Conservation (phyloP, 371 early-diverging fungal genomes). For the Funneliformis caledonium region DNA sequence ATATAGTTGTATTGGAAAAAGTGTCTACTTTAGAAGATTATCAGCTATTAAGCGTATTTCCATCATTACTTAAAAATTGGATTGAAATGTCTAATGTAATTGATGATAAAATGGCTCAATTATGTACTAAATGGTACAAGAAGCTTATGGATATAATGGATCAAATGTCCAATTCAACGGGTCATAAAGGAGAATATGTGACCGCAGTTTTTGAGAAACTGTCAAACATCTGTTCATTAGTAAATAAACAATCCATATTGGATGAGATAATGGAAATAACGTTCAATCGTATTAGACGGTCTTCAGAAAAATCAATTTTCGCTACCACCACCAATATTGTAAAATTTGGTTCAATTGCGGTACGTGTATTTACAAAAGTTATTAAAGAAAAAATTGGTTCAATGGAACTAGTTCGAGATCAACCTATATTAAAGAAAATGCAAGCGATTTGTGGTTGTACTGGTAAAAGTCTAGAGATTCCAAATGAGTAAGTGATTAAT, state of each 20-base stretch:
- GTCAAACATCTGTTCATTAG: constrained; percentile 1
- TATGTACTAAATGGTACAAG: constrained; percentile 27
- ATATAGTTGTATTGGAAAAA: not conserved
- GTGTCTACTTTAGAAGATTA: not conserved
- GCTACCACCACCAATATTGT: not conserved
- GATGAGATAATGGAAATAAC: constrained; percentile 5
- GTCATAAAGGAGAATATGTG: not conserved
- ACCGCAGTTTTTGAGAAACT: not conserved
- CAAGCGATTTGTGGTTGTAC: not conserved
- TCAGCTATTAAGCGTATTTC: not conserved
- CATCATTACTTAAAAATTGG: not conserved
- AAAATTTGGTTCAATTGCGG: no score
- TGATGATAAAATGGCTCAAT: not conserved
- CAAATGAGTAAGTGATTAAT: constrained; percentile 11
- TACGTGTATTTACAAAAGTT: not conserved
- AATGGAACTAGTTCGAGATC: not conserved
- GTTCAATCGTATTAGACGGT: not conserved
- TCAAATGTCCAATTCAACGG: not conserved
- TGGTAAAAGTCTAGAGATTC: not conserved
- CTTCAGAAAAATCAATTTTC: not conserved
- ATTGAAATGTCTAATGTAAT: not conserved
- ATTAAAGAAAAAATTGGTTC: not conserved
- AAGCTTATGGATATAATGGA: not conserved
- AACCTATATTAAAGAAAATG: constrained; percentile 11
- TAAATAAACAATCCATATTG: not conserved